Evolutionary conservation across 768 basidiomycete species (phyloP), one percentile per base, ranked within the genome.

Genomic region (Leccinum boreale): DNA sequence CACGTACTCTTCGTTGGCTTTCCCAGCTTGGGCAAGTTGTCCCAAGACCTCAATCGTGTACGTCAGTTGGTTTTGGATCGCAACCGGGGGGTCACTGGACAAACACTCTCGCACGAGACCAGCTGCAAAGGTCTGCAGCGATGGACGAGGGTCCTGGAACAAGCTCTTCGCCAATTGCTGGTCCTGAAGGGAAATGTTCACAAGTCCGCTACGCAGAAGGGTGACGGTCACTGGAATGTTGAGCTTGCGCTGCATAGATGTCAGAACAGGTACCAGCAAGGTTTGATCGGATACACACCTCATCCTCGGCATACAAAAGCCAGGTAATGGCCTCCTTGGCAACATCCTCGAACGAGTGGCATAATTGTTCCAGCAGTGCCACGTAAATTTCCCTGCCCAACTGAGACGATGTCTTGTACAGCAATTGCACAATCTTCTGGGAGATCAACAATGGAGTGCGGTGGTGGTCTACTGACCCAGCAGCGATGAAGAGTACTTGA

Each of bases 301-400:
- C 92, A 69, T 99, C 97, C 69, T 98, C 95, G 4, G 97, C 92
- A 69, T 94, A 97, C 47, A 98, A 76, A 50, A 99, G 78, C 97
- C 97, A 99, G 2, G 90, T 91, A 51, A 94, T 90, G 6, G 96
- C 97, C 74, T 99, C 97, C 72, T 94, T 94, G 17, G 90, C 92
- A 47, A 98, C 96, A 62, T 96, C 92, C 63, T 92, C 87, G 61
- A 94, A 95, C 15, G 86, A 78, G 60, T 87, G 85, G 70, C 97
- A 98, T 44, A 99, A 77, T 60, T 93, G 89, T 58, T 94, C 90
- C 14, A 99, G 77, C 47, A 99, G 77, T 46, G 87, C 84, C 39
- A 94, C 94, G 70, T 94, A 99, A 10, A 97, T 89, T 70, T 99
- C 95, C 53, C 96, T 84, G 0, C 91, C 94, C 56, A 99, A 80